These are phyloP conservation scores for Mangifera indica DNA, from an alignment of 345 rosid species.

Conservation along the genomic window DNA sequence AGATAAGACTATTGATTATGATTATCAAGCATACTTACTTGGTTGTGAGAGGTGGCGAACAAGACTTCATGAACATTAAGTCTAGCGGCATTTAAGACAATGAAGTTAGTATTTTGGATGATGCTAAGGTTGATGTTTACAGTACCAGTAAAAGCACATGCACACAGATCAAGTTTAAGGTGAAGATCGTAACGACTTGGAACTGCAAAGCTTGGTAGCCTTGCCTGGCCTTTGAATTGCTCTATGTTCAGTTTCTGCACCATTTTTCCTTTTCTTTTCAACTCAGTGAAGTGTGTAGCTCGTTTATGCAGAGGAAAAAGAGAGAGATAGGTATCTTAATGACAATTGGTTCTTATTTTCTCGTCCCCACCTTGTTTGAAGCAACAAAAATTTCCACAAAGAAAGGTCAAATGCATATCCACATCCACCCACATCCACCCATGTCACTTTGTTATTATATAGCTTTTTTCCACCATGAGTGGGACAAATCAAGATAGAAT, in stretches of 20 bases:
- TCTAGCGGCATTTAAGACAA: conserved; percentile 42
- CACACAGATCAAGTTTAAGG: conserved; percentile 14
- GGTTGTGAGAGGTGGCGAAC: conserved; percentile 32
- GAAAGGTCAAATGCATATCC: neutral
- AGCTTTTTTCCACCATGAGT: neutral
- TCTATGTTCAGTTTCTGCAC: conserved; percentile 11
- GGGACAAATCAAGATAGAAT: neutral
- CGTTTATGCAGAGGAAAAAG: too few relatives aligned
- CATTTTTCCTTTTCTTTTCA: neutral
- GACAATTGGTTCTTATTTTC: neutral
- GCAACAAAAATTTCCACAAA: neutral
- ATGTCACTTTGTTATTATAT: neutral
- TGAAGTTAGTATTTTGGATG: conserved; percentile 29
- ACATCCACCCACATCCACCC: neutral
- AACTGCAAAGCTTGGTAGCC: conserved; percentile 20
- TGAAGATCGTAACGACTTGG: conserved; percentile 18
- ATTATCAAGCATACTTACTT: conserved; percentile 26
- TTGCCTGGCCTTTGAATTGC: conserved; percentile 26
- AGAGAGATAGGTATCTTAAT: neutral
- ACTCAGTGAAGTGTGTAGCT: neutral
- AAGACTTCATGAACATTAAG: conserved; percentile 30
- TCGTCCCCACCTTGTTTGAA: neutral
- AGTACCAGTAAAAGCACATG: conserved; percentile 36
- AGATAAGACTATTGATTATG: neutral
- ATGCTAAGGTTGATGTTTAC: conserved; percentile 25